Percentiles rank a stretch among this genome's conserved stretches.
Evolutionary conservation across 2,329 filamentous ascomycete species (phyloP).

Genomic region (Rasamsonia emersonii): DNA sequence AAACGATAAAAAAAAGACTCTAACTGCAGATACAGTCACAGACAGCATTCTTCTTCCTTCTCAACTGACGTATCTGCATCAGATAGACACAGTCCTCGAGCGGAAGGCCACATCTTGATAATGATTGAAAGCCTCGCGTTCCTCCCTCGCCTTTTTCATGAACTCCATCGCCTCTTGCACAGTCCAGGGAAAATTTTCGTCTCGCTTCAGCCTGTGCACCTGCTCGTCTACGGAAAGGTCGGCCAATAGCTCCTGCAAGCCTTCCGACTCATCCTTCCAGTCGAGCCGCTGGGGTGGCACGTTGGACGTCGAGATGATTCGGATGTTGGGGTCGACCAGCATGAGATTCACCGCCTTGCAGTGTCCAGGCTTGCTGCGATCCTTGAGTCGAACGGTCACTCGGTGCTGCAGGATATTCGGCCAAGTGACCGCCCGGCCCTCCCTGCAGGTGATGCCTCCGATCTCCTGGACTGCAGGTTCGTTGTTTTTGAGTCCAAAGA

Average conservation of each 20-base stretch:
- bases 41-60: too few species aligned
- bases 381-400: constrained; percentile 42
- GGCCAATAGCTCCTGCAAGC: constrained; percentile 9
- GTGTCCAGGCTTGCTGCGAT: constrained; percentile 45
- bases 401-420: constrained; percentile 42
- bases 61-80: neutral
- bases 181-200: constrained; percentile 22
- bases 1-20: too few species aligned
- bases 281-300: constrained; percentile 44
- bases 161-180: constrained; percentile 31
- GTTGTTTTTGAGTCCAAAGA: constrained; percentile 20
- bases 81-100: constrained; percentile 14
- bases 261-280: constrained; percentile 31
- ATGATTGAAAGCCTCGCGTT: constrained; percentile 16
- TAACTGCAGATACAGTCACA: too few species aligned
- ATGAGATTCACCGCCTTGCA: constrained; percentile 48
- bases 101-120: constrained; percentile 24
- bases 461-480: constrained; percentile 17
- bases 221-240: constrained; percentile 15
- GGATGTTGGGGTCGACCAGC: constrained; percentile 49
- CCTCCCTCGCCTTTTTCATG: constrained; percentile 17
- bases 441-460: constrained; percentile 12
- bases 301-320: constrained; percentile 47
- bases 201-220: constrained; percentile 8
- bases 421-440: constrained; percentile 18